Conservation (phyloP, 495 filamentous ascomycete genomes). For the Aspergillus coremiiformis region DNA sequence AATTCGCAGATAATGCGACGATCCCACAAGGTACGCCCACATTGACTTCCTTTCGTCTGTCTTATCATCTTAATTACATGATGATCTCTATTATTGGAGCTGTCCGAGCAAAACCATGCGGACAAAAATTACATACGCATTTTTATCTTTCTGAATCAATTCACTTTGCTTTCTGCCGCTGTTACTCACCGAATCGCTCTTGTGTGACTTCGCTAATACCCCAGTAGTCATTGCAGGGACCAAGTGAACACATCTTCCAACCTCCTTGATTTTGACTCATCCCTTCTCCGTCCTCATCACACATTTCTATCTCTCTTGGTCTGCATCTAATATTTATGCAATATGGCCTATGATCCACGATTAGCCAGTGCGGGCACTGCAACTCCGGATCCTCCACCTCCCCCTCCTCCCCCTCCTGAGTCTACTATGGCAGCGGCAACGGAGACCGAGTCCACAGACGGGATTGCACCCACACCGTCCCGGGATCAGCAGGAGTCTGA, state of each 20-base stretch:
- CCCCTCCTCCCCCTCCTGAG: constrained; percentile 40
- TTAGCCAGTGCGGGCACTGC: constrained; percentile 40
- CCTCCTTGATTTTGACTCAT: constrained; percentile 27
- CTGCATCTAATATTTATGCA: constrained; percentile 14
- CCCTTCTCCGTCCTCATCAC: constrained; percentile 1
- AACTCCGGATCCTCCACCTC: constrained; percentile 44
- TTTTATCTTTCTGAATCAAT: constrained; percentile 31
- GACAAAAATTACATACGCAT: constrained; percentile 45
- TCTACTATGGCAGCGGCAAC: constrained; percentile 14
- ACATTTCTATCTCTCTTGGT: constrained; percentile 6
- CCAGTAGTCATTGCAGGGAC: constrained; percentile 26
- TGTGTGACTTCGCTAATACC: constrained; percentile 20
- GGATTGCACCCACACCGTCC: constrained; percentile 33
- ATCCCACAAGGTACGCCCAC: constrained; percentile 31
- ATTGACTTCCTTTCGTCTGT: neutral
- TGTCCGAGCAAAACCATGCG: constrained; percentile 70
- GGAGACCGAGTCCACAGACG: constrained; percentile 18
- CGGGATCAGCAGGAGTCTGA: constrained; percentile 43
- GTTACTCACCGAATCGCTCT: constrained; percentile 1
- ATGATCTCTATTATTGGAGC: constrained; percentile 89
- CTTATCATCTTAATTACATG: constrained; percentile 29
- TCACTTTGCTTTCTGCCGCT: neutral
- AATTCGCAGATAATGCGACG: constrained; percentile 26
- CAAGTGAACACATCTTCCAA: constrained; percentile 35
- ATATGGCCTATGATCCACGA: constrained; percentile 52